phyloP scores from a whole-genome alignment of 805 yeast genomes.

The Pichia scutulata region DNA sequence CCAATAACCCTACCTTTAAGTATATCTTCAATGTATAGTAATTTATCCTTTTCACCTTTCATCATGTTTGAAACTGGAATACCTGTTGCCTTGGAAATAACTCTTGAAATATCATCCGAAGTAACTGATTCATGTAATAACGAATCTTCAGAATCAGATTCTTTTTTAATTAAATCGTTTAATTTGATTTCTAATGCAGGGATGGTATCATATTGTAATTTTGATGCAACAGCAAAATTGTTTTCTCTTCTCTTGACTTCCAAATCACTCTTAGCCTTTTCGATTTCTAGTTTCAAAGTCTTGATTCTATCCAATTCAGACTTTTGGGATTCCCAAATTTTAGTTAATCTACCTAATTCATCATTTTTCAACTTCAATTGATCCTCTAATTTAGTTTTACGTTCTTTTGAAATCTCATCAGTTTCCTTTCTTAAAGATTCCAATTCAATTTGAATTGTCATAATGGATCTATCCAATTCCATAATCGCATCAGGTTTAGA shows the following conservation, averaged over 20 bases:
- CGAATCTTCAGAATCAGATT: conserved; percentile 21
- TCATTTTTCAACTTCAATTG: conserved; percentile 54
- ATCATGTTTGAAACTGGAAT: conserved; percentile 85
- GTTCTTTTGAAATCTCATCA: conserved; percentile 73
- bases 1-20: conserved; percentile 79
- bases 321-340: conserved; percentile 82
- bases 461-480: conserved; percentile 76
- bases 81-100: conserved; percentile 91
- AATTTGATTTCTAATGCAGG: conserved; percentile 69
- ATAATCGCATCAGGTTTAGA: conserved; percentile 94
- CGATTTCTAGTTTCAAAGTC: conserved; percentile 72
- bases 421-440: conserved; percentile 92
- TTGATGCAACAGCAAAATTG: conserved; percentile 82
- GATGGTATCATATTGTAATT: conserved; percentile 76
- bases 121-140: conserved; percentile 88
- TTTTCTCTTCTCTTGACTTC: conserved; percentile 81
- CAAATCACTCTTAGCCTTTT: conserved; percentile 73
- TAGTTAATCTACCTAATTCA: conserved; percentile 66
- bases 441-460: conserved; percentile 91
- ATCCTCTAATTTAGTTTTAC: conserved; percentile 64
- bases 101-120: conserved; percentile 88
- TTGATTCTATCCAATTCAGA: conserved; percentile 70
- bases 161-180: conserved; percentile 32
- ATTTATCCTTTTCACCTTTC: conserved; percentile 91
- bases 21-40: conserved; percentile 78